Evolutionary conservation across 1,139 yeast genomes (phyloP).

Genomic region (Suhomyces ambrosiae): DNA sequence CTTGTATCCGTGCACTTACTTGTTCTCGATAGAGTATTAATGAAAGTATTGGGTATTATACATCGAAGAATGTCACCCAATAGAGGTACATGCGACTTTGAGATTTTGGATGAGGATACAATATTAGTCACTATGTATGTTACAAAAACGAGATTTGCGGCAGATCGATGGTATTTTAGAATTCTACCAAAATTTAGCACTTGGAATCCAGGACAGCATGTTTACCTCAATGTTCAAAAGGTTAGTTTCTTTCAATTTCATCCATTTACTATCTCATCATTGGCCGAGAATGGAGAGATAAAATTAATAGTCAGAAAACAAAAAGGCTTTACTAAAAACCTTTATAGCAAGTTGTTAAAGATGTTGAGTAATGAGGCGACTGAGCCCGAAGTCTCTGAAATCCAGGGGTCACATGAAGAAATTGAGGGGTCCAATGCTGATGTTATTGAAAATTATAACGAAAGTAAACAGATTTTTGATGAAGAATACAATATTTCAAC

Average conservation of each 20-base stretch:
- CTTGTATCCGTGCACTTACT: conserved; percentile 47
- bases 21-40: conserved; percentile 46
- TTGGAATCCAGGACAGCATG: conserved; percentile 55
- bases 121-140: conserved; percentile 42
- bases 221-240: conserved; percentile 41
- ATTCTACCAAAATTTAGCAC: conserved; percentile 41
- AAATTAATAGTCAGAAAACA: conserved; percentile 41
- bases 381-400: no score
- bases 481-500: conserved; percentile 3
- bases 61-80: conserved; percentile 42
- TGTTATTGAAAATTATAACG: no score
- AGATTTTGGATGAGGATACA: conserved; percentile 45
- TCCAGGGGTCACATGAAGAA: no score
- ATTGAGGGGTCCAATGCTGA: no score
- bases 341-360: conserved; percentile 29
- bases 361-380: conserved; percentile 22
- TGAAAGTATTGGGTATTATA: conserved; percentile 32
- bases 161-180: conserved; percentile 31
- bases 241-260: conserved; percentile 45
- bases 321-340: conserved; percentile 47
- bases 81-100: conserved; percentile 42
- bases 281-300: conserved; percentile 41
- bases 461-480: conserved; percentile 1
- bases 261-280: conserved; percentile 50
- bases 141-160: conserved; percentile 20